Base-by-base conservation (phyloP, 1,284 basidiomycete species). In the Fomitiporia mediterranea region DNA sequence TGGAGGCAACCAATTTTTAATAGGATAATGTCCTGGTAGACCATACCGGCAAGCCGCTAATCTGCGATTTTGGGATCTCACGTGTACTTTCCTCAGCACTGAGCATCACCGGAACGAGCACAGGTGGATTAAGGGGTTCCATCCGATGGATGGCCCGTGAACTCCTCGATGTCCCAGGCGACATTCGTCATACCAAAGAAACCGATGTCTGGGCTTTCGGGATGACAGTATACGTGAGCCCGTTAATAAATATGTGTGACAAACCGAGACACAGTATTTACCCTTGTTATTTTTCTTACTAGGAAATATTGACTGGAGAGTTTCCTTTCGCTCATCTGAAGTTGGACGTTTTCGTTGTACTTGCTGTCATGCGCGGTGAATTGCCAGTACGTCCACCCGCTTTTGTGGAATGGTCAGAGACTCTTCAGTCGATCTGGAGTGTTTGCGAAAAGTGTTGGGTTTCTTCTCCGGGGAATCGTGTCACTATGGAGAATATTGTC, bases 151-250 rank as follows among this genome's bases (percentile, higher is more conserved):
- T 52, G 55, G 55, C 55, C 19, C 21, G 11, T 25, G 55, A 56
- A 44, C 32, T 51, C 11, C 49, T 53, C 6, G 5, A 7, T 5
- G 9, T 25, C 25, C 13, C 19, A 8, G 30, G n/a, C 11, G 23
- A 21, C 13, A 32, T 30, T 23, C 21, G 27, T 13, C 34, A 51
- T 42, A 51, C 51, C 21, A 42, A 38, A 23, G 37, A 38, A 8
- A 52, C 55, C 2, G 55, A 56, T 44, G 34, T 56, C 9, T 56
- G 55, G 55, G 48, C 55, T 1, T 42, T 54, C 7, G 48, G 49
- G 13, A 56, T 56, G 55, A 56, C 53, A n/a, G 9, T 49, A 2
- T 55, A 50, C 32, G 53, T 55, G 17, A 17, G 23, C 44, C n/a
- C 27, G 2, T 27, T 7, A 19, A n/a, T 13, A 4, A 15, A 7